These are phyloP conservation scores for Epipyxis sp. DNA, from an alignment of 108 stramenopile species.

Conservation along the genomic window DNA sequence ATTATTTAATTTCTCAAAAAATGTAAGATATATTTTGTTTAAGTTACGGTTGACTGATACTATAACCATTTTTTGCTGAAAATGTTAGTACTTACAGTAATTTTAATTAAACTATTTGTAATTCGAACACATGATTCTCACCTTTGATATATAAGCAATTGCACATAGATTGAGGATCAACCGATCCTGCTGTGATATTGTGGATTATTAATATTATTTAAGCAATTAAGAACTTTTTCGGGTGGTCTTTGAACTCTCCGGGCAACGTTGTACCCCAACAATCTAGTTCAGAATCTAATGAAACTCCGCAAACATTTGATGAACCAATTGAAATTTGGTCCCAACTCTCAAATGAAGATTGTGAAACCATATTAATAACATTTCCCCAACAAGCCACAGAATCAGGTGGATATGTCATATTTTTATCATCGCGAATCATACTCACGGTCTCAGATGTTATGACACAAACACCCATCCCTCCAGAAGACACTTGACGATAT, in stretches of 20 bases:
- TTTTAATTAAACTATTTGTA: too few species aligned
- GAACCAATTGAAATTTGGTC: background rate
- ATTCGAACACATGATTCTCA: too few species aligned
- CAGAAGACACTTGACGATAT: constrained; percentile 12
- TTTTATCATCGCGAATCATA: background rate
- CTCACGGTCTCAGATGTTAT: background rate
- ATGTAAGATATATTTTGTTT: too few species aligned
- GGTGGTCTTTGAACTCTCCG: background rate
- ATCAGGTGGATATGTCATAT: background rate
- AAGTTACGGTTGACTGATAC: too few species aligned
- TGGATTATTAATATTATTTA: too few species aligned
- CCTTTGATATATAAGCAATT: too few species aligned
- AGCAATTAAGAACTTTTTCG: background rate
- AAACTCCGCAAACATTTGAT: background rate
- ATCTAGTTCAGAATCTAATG: background rate
- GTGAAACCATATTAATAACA: background rate
- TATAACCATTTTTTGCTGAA: too few species aligned
- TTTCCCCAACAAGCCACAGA: background rate
- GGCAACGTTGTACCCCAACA: background rate
- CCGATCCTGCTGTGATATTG: too few species aligned
- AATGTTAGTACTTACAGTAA: too few species aligned
- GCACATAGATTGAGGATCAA: too few species aligned
- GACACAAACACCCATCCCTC: constrained; percentile 7
- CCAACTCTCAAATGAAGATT: background rate
- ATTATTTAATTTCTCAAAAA: too few species aligned